Evolutionary conservation across 2,329 filamentous ascomycete genomes (phyloP).

Genomic region (Fragosphaeria purpurea): DNA sequence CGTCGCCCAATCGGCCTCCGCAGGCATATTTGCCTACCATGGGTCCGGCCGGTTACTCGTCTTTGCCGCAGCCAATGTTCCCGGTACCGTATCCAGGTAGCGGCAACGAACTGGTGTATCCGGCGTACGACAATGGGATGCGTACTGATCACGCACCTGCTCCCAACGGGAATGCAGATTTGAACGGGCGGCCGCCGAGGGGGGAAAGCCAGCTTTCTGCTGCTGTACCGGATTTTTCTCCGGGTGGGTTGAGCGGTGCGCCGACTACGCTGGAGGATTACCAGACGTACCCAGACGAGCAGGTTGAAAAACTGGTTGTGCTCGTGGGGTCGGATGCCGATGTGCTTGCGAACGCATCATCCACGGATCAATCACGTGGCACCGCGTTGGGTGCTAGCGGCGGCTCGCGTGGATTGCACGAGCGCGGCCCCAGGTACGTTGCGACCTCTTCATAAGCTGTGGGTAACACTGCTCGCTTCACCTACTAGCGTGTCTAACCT

Average conservation of each 20-base stretch:
- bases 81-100: conserved; percentile 17
- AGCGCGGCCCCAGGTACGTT: no score
- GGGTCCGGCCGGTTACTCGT: conserved; percentile 20
- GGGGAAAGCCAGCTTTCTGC: conserved; percentile 48
- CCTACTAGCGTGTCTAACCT: no score
- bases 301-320: conserved; percentile 21
- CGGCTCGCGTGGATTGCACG: no score
- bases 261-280: conserved; percentile 21
- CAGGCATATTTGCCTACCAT: conserved; percentile 17
- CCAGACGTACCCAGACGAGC: conserved; percentile 22
- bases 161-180: conserved; percentile 21
- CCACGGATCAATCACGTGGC: not conserved
- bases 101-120: conserved; percentile 19
- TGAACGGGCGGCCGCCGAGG: conserved; percentile 29
- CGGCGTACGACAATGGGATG: conserved; percentile 13
- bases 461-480: no score
- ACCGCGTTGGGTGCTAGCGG: no score
- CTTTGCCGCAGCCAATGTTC: conserved; percentile 16
- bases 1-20: conserved; percentile 20
- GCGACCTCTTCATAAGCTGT: no score
- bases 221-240: conserved; percentile 53
- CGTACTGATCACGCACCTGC: conserved; percentile 1
- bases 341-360: not conserved
- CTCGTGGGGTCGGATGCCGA: conserved; percentile 14
- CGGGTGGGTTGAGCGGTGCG: conserved; percentile 18